These are phyloP conservation scores for Nemania sp. DNA, from an alignment of 2,329 filamentous ascomycete genomes.

Conservation along the genomic window DNA sequence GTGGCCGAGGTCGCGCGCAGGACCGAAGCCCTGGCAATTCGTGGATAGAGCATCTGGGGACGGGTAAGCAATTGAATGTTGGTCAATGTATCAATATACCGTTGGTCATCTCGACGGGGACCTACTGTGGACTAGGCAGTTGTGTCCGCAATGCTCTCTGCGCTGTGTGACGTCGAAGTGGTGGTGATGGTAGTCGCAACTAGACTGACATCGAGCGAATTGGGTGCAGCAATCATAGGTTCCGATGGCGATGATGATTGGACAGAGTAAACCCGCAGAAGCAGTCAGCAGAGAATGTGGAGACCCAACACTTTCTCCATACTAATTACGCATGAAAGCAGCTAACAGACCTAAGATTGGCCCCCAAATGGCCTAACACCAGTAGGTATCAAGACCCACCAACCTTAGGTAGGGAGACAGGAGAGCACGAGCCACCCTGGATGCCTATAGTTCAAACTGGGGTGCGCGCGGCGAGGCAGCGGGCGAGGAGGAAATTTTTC, in stretches of 20 bases:
- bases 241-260: slow-evolving; percentile 18
- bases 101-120: slow-evolving; percentile 32
- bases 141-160: slow-evolving; percentile 39
- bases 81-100: no score
- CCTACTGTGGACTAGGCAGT: slow-evolving; percentile 43
- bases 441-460: slow-evolving; percentile 2
- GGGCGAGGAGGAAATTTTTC: slow-evolving; percentile 40
- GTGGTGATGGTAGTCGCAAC: slow-evolving; percentile 28
- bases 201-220: slow-evolving; percentile 15
- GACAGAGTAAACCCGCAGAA: neutral
- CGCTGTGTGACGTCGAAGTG: slow-evolving; percentile 1
- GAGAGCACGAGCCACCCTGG: slow-evolving; percentile 11
- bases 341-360: no score
- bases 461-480: slow-evolving; percentile 28
- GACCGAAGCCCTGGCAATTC: slow-evolving; percentile 57
- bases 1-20: slow-evolving; percentile 51
- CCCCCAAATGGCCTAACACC: no score
- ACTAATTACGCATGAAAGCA: no score
- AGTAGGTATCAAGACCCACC: no score
- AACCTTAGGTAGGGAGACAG: no score
- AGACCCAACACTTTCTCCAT: slow-evolving; percentile 2
- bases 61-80: neutral
- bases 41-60: slow-evolving; percentile 62
- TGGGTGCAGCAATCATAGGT: neutral
- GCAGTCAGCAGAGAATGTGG: slow-evolving; percentile 18